Base-by-base conservation (phyloP, 2,329 filamentous ascomycete genomes). In the Cryphonectria naterciae region DNA sequence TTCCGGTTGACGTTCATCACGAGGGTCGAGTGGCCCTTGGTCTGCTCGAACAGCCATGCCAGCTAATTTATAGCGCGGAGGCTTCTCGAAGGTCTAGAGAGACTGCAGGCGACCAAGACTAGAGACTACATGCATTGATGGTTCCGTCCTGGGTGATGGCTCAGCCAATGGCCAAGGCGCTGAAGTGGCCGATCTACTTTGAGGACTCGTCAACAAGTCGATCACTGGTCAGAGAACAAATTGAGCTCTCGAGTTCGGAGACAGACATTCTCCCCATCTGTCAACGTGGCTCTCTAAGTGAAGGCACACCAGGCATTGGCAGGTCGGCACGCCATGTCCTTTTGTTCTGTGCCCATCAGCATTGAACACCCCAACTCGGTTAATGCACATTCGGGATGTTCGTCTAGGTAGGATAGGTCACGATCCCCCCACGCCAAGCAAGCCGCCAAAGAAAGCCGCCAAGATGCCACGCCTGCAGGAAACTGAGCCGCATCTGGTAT, bases 21-120 rank as follows among this genome's bases (percentile, higher is more conserved):
- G n/a, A 83, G 71, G 39, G 76, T 75, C 2, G 79, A 75, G 15
- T 80, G 79, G 68, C 83, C 77, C 61, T 81, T 79, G 70, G 79
- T 63, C 73, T 82, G 80, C 56, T 78, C 76, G 71, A 81, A 79
- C 46, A 81, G 72, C 52, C 74, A 77, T 2, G 77, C 76, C 35
- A 56, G 15, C 25, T 56, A 13, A 32, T 5, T 19, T 7, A 1
- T 4, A 56, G 13, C 25, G 25, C 25, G n/a, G 13, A 54, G 52
- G 8, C 52, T 13, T 54, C 28, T 80, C 79, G 56, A 76, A 77
- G 62, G 77, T 25, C 52, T 28, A 25, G n/a, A 25, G n/a, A 15
- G 19, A 22, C 32, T 61, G 35, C 11, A 37, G 32, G 58, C 22
- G 32, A n/a, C 17, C 17, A 22, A 61, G 17, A 39, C 58, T 13